These are phyloP conservation scores for Hirschfeldia incana DNA, from an alignment of 345 rosid species.

Conservation along the genomic window DNA sequence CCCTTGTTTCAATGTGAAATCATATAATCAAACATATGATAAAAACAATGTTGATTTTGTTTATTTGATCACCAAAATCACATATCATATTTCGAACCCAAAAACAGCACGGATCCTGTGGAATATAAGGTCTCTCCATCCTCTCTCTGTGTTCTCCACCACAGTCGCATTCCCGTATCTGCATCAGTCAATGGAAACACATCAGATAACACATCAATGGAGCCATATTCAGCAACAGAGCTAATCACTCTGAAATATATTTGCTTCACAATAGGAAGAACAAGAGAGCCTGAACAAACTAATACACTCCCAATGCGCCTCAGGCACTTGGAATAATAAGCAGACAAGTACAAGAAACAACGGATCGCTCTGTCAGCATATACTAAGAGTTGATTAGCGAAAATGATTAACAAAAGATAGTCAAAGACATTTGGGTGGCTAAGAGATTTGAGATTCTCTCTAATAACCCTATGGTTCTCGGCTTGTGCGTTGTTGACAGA, in stretches of 20 bases:
- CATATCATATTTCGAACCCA: conserved; percentile 71
- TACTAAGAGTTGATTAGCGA: background rate
- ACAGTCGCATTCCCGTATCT: conserved; percentile 96
- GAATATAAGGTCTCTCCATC: conserved; percentile 93
- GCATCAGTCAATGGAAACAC: conserved; percentile 32
- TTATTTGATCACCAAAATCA: conserved; percentile 16
- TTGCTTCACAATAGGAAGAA: too few species aligned
- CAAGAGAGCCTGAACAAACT: too few species aligned
- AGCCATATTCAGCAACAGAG: too few species aligned
- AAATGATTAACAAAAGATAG: background rate
- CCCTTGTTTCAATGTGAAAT: conserved; percentile 15
- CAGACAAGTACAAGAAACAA: background rate
- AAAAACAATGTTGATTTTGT: conserved; percentile 23
- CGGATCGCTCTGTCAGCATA: background rate
- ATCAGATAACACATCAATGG: background rate
- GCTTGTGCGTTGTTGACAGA: too few species aligned
- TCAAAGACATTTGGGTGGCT: background rate
- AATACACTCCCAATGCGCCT: background rate
- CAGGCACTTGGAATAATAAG: background rate
- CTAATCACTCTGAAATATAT: too few species aligned
- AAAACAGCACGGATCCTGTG: conserved; percentile 85
- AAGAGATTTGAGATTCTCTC: background rate
- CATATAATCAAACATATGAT: conserved; percentile 12
- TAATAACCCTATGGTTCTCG: too few species aligned
- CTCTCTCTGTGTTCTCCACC: conserved; percentile 92